Evolutionary conservation across 305 asterid genomes (phyloP).

Genomic region (Fraxinus xanthoxyloides): DNA sequence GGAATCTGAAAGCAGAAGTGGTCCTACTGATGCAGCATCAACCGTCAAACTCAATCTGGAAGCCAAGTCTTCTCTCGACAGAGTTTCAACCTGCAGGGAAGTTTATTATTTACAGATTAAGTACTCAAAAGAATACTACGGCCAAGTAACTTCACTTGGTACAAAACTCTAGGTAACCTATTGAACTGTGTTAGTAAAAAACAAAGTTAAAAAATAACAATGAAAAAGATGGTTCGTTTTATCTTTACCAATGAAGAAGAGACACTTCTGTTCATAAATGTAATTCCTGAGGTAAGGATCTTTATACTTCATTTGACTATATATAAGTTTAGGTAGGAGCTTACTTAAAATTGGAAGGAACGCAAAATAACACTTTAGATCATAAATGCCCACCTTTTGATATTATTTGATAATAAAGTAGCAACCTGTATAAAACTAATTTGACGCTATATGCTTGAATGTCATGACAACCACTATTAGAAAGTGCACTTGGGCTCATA

Average conservation of each 20-base stretch:
- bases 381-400: neutral
- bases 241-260: neutral
- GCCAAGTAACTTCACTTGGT: neutral
- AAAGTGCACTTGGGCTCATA: neutral
- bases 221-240: neutral
- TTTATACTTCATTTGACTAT: neutral
- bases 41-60: slow-evolving; percentile 84
- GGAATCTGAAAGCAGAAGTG: slow-evolving; percentile 80
- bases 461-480: neutral
- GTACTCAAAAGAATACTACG: slow-evolving; percentile 7
- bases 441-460: neutral
- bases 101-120: slow-evolving; percentile 19
- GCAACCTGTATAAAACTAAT: neutral
- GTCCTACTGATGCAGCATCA: slow-evolving; percentile 77
- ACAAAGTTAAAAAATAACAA: neutral
- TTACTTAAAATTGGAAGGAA: neutral
- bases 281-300: neutral
- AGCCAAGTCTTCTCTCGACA: slow-evolving; percentile 85
- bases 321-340: neutral
- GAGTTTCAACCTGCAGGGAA: slow-evolving; percentile 74
- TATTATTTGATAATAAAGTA: neutral
- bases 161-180: neutral
- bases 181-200: neutral
- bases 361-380: neutral
- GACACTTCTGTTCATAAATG: neutral